These are phyloP conservation scores for Trichocladium antarcticum DNA, from an alignment of 495 filamentous ascomycete genomes.

Conservation along the genomic window DNA sequence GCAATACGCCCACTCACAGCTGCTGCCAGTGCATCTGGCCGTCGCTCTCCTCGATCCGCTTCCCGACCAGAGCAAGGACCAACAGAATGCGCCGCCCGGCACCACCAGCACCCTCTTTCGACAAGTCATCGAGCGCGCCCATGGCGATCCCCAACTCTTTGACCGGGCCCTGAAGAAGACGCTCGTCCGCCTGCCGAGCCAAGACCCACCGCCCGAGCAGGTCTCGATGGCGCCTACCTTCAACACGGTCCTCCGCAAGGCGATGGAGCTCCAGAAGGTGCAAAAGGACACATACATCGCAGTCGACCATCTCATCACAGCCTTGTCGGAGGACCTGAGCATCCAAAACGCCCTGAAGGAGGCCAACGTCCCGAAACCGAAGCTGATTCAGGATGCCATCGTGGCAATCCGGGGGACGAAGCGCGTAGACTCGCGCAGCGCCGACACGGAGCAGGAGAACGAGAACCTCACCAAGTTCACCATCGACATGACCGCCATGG, in stretches of 20 bases:
- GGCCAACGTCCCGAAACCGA: conserved; percentile 81
- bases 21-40: conserved; percentile 78
- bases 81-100: conserved; percentile 49
- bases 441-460: conserved; percentile 78
- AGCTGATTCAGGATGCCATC: conserved; percentile 77
- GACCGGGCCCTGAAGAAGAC: conserved; percentile 83
- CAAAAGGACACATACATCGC: conserved; percentile 93
- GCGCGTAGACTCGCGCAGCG: conserved; percentile 88
- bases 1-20: conserved; percentile 81
- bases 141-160: conserved; percentile 81
- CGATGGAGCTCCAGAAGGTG: conserved; percentile 84
- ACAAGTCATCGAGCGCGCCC: conserved; percentile 86
- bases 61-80: conserved; percentile 64
- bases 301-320: conserved; percentile 82
- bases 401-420: conserved; percentile 81
- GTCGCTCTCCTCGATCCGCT: conserved; percentile 78
- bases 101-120: conserved; percentile 68
- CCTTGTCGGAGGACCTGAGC: conserved; percentile 63
- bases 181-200: conserved; percentile 79
- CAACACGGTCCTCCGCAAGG: conserved; percentile 65
- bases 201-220: conserved; percentile 85
- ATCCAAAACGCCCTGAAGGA: conserved; percentile 68
- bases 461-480: conserved; percentile 96
- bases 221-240: conserved; percentile 71
- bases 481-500: conserved; percentile 91